Base-by-base conservation (phyloP, 768 basidiomycete genomes). In the Termitomyces sp. region DNA sequence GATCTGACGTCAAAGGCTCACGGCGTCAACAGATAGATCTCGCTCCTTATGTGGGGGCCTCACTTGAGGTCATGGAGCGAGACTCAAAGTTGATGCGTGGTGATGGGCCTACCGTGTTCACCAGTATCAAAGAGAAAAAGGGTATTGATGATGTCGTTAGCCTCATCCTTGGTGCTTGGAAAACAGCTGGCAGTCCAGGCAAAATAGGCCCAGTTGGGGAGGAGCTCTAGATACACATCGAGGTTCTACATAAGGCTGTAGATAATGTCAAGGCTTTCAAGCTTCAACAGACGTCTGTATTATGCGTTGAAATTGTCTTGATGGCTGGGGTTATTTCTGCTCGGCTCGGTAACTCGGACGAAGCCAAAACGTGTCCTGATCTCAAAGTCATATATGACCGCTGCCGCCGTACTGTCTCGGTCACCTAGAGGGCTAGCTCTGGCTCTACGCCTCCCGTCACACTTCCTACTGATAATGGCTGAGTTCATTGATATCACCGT, bases 21-120 rank as follows among this genome's bases (percentile, higher is more conserved):
- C 15, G 19, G 6, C 1, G 15, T 40, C 15, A 26, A 48, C 31
- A 98, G 96, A 94, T 84, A 57, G 96, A 99, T 72, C 81, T 99
- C 35, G 96, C 96, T 8, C 85, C 88, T 15, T 80, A 95, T 68
- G 96, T 99, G 54, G 86, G 86, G 30, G 96, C 96, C 0, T 97
- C 94, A 0, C 80, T 98, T 26, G 86, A 89, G 46, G 91, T 99
- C 19, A 99, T 99, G 96, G 85, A 84, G 54, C 82, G 94, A 21
- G 96, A 98, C 67, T 83, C 96, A 1, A 94, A 85, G 67, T 72
- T 89, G 59, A 98, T 99, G 95, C 83, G 96, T 28, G 96, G 95
- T 37, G 83, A 87, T 57, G 96, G 96, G 0, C 96, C 96, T 3
- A 99, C 96, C 0, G 65, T 98, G 19, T 98, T 99, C 70, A 81